Evolutionary conservation across 2,329 filamentous ascomycete genomes (phyloP).

Genomic region (Aspergillus novoparasiticus): DNA sequence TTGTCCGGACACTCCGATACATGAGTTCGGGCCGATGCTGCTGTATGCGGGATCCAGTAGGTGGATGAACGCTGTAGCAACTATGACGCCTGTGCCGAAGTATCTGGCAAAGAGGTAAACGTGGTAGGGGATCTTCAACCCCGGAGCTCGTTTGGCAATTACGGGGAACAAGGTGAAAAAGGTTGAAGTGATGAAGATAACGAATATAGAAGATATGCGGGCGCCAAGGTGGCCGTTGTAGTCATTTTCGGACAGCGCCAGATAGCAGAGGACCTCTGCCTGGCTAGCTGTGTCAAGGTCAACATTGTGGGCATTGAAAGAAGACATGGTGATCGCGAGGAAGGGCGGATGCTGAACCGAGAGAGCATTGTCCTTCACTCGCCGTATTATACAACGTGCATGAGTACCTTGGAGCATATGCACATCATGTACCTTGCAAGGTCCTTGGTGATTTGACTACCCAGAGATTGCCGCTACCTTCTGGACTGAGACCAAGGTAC

Average conservation of each 20-base stretch:
- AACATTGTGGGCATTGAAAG: constrained; percentile 46
- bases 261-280: constrained; percentile 54
- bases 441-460: neutral
- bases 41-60: constrained; percentile 49
- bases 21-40: constrained; percentile 51
- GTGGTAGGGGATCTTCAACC: constrained; percentile 44
- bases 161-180: constrained; percentile 51
- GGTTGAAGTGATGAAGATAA: constrained; percentile 47
- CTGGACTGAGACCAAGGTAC: neutral
- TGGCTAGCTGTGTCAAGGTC: constrained; percentile 48
- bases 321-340: constrained; percentile 15
- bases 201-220: constrained; percentile 48
- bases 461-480: neutral
- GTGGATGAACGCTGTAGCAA: constrained; percentile 53
- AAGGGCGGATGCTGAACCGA: neutral
- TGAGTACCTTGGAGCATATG: constrained; percentile 8
- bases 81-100: constrained; percentile 51
- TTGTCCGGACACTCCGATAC: constrained; percentile 56
- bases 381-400: neutral
- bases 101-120: constrained; percentile 52
- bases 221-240: constrained; percentile 55
- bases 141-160: constrained; percentile 43
- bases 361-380: neutral
- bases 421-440: neutral
- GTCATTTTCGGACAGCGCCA: constrained; percentile 51